Base-by-base conservation (phyloP, 805 yeast species). In the Kuraishia hungarica region DNA sequence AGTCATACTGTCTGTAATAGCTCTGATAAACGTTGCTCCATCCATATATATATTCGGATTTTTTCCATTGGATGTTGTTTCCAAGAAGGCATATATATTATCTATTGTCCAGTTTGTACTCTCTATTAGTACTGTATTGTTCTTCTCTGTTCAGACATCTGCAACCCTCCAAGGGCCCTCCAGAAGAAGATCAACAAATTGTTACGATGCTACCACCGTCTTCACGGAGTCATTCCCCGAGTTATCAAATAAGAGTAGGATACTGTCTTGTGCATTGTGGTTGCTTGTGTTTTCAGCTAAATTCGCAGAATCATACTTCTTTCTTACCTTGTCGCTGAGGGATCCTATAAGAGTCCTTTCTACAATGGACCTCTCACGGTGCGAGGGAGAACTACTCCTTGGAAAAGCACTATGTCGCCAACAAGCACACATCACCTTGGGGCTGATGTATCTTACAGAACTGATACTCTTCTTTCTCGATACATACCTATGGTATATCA, bases 401-500 rank as follows among this genome's bases (percentile, higher is more conserved):
- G 81, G 79, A 21, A 72, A 71, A 48, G 46, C 69, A 11, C 59
- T 79, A 2, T 80, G 83, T 60, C 59, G 60, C 10, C 63, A 69
- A 48, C 83, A 80, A 29, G 70, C 82, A 0, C 58, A 59, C 2
- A 67, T 79, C 53, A 70, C 76, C 8, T 65, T 80, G 28, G 59
- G 64, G 0, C 64, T 80, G 53, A 73, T 80, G 59, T 64, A 67
- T 35, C 52, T 73, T 8, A 73, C 81, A 2, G 82, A 79, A 60
- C 64, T 79, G 57, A 74, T 79, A 2, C 67, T 80, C 43, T 80
- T 79, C 60, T 79, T 79, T 57, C 69, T 80, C 22, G 85, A 80
- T 56, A 80, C 84, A 0, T 80, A 80, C 57, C 67, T 80, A 19
- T 80, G 85, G 85, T 80, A 80, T 57, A 77, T 80, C 52, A 72